A percentile compares a stretch with the other conserved stretches of the same genome.
phyloP scores from a whole-genome alignment of 192 early-diverging fungal species.

The Backusella australiensis region DNA sequence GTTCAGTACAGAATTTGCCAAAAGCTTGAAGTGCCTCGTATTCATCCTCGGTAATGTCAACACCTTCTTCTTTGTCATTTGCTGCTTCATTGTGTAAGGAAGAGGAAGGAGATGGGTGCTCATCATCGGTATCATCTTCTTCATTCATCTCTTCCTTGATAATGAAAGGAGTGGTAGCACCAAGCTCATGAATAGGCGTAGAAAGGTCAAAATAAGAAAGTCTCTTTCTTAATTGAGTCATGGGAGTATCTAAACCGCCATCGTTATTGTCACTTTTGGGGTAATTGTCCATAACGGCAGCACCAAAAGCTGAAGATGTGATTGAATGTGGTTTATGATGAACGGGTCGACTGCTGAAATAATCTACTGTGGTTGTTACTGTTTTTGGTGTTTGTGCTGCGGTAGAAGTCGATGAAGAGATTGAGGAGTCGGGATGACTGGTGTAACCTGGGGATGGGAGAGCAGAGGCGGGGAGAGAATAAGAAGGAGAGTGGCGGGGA shows the following conservation, averaged over 20 bases:
- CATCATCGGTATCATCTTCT: neutral
- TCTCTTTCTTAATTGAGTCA: neutral
- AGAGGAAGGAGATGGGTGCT: neutral
- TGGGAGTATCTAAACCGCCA: neutral
- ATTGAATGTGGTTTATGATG: conserved; percentile 4
- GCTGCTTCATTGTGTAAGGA: neutral
- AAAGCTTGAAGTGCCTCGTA: conserved; percentile 28
- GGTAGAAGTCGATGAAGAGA: neutral
- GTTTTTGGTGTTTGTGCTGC: neutral
- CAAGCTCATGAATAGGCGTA: neutral
- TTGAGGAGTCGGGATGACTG: neutral
- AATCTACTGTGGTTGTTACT: neutral
- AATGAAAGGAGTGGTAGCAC: neutral
- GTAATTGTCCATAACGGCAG: neutral
- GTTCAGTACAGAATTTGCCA: conserved; percentile 20
- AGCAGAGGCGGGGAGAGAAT: neutral
- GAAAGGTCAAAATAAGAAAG: neutral
- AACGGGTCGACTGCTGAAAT: neutral
- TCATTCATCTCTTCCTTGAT: neutral
- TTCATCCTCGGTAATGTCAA: conserved; percentile 25
- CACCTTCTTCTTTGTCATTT: neutral
- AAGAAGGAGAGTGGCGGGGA: neutral
- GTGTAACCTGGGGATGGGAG: neutral
- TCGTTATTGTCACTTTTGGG: neutral
- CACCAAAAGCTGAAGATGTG: neutral